A percentile compares a stretch with the other conserved stretches of the same genome.
Evolutionary conservation across 2,329 filamentous ascomycete genomes (phyloP).

Genomic region (Fonsecaea pugnacius): DNA sequence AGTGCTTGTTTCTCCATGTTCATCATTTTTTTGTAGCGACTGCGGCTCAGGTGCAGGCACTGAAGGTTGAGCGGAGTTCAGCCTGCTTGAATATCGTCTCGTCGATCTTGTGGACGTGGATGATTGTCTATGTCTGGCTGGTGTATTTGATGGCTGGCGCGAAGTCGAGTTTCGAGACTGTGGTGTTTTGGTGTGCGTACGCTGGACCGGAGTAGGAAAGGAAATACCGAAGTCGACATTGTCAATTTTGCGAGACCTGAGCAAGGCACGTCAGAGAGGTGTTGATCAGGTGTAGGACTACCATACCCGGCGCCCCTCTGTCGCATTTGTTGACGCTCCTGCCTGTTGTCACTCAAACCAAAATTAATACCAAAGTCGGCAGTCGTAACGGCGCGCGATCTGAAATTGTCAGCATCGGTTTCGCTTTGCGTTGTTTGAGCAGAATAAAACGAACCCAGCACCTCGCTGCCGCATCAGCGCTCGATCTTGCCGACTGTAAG

Average conservation of each 20-base stretch:
- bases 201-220: slow-evolving; percentile 42
- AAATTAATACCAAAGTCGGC: slow-evolving; percentile 34
- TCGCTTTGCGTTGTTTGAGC: slow-evolving; percentile 5
- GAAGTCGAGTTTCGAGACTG: slow-evolving; percentile 25
- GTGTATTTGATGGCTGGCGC: slow-evolving; percentile 20
- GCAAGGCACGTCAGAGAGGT: slow-evolving; percentile 8
- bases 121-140: slow-evolving; percentile 15
- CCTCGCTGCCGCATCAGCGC: slow-evolving; percentile 62
- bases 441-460: slow-evolving; percentile 54
- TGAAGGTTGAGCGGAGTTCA: not conserved
- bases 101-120: slow-evolving; percentile 12
- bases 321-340: slow-evolving; percentile 28
- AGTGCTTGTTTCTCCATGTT: not conserved
- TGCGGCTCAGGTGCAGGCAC: not conserved
- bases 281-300: slow-evolving; percentile 36
- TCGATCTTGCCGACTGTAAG: slow-evolving; percentile 54
- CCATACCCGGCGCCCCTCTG: slow-evolving; percentile 21
- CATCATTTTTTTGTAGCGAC: not conserved
- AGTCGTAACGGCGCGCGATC: slow-evolving; percentile 24
- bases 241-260: slow-evolving; percentile 53
- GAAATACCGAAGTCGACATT: slow-evolving; percentile 58
- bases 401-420: slow-evolving; percentile 11
- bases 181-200: slow-evolving; percentile 40
- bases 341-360: slow-evolving; percentile 22
- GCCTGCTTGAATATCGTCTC: slow-evolving; percentile 3